phyloP scores from a whole-genome alignment of 305 asterid species.

The Fraxinus ornus region DNA sequence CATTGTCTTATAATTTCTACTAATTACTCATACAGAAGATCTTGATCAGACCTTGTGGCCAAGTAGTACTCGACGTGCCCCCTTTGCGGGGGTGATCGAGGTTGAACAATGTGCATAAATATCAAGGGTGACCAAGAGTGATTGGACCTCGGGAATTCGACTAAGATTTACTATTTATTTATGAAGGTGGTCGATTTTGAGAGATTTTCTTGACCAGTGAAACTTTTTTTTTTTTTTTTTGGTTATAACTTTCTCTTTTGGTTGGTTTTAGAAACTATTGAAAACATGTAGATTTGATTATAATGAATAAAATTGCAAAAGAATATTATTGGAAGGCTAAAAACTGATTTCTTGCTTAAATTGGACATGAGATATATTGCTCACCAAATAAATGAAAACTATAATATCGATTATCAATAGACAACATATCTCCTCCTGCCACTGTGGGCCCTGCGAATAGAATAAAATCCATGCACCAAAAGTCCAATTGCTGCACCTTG shows the following conservation, averaged over 20 bases:
- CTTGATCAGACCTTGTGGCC: neutral
- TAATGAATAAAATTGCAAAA: neutral
- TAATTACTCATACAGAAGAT: neutral
- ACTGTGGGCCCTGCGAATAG: neutral
- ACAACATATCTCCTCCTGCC: neutral
- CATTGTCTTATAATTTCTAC: neutral
- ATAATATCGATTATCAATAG: neutral
- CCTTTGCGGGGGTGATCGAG: neutral
- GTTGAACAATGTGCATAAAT: neutral
- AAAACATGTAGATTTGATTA: neutral
- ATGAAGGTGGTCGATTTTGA: neutral
- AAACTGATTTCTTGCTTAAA: too few species aligned
- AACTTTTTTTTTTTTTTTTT: too few species aligned
- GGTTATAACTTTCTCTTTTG: neutral
- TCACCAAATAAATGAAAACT: too few species aligned
- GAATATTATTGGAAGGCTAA: neutral
- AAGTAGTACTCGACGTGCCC: too few species aligned
- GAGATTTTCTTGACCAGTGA: neutral
- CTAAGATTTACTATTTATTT: neutral
- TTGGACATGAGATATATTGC: too few species aligned
- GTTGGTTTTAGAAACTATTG: neutral
- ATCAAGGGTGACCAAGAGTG: neutral
- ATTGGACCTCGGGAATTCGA: neutral
- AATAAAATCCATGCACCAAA: neutral
- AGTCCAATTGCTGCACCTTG: neutral